Evolutionary conservation across 2,329 filamentous ascomycete species (phyloP).

Genomic region (Sporothrix luriei): DNA sequence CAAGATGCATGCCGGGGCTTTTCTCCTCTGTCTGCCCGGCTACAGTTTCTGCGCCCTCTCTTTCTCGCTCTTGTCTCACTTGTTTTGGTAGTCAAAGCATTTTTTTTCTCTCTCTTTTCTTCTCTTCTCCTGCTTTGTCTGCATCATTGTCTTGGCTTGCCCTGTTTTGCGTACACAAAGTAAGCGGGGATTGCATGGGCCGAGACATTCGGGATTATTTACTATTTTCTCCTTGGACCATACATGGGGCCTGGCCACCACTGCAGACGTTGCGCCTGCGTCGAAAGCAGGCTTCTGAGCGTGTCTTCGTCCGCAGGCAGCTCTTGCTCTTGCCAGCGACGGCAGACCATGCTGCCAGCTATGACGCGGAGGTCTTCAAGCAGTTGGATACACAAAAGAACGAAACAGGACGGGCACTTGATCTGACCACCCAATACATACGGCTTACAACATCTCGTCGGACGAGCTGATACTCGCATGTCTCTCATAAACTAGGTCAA

Average conservation of each 20-base stretch:
- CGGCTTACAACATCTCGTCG: background rate
- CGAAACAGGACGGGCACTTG: background rate
- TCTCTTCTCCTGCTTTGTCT: background rate
- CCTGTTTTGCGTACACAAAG: background rate
- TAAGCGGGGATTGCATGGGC: slow-evolving; percentile 1
- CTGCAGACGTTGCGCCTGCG: background rate
- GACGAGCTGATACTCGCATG: background rate
- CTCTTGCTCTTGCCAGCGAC: background rate
- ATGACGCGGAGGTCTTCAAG: no score
- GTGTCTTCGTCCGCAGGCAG: slow-evolving; percentile 7
- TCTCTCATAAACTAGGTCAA: background rate
- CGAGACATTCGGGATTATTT: slow-evolving; percentile 13
- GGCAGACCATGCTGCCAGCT: background rate
- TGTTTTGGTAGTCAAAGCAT: no score
- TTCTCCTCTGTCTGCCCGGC: background rate
- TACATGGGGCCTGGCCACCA: background rate
- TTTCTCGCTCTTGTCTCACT: background rate
- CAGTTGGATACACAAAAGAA: background rate
- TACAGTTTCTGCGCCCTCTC: background rate
- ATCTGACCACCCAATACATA: background rate
- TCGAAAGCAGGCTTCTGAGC: background rate
- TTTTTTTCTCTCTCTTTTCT: background rate
- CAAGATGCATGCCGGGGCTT: background rate
- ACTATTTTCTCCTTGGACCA: background rate
- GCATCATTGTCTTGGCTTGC: slow-evolving; percentile 3